phyloP scores from a whole-genome alignment of 257 asterid genomes.

The Petunia secreta region DNA sequence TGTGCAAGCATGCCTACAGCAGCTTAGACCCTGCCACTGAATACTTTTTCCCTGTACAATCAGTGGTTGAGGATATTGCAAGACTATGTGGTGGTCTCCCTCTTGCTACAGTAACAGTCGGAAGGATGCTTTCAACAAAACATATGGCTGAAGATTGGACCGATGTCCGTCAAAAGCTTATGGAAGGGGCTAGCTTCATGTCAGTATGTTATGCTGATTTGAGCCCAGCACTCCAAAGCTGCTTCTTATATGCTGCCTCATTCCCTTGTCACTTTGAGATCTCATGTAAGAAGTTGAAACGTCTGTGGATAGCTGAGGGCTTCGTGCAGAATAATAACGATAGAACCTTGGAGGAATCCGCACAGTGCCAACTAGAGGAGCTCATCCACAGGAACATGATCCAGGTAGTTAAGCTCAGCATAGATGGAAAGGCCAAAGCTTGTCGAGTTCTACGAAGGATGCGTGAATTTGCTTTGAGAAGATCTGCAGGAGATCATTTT shows the following conservation, averaged over 20 bases:
- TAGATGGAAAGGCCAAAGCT: slow-evolving; percentile 1
- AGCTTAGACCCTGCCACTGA: background rate
- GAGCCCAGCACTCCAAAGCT: background rate
- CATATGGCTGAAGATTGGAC: background rate
- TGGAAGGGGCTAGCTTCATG: slow-evolving; percentile 1
- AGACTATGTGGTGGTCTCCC: background rate
- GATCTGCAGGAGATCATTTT: background rate
- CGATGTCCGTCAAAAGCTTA: background rate
- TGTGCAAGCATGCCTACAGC: background rate
- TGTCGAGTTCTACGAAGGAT: background rate
- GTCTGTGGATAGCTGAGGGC: background rate
- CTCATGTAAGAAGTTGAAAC: background rate
- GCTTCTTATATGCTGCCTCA: slow-evolving; percentile 4
- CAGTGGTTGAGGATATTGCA: background rate
- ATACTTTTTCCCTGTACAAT: background rate
- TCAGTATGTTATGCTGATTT: slow-evolving; percentile 13
- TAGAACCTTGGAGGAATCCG: slow-evolving; percentile 14
- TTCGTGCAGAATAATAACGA: no score
- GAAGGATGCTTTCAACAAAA: slow-evolving; percentile 14
- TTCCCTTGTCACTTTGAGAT: slow-evolving; percentile 14
- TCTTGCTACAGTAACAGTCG: background rate
- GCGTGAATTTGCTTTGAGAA: background rate
- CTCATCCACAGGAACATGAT: slow-evolving; percentile 7
- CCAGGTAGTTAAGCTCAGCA: background rate
- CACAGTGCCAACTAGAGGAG: background rate